phyloP scores from a whole-genome alignment of 306 rosid species.

The Parietaria judaica region DNA sequence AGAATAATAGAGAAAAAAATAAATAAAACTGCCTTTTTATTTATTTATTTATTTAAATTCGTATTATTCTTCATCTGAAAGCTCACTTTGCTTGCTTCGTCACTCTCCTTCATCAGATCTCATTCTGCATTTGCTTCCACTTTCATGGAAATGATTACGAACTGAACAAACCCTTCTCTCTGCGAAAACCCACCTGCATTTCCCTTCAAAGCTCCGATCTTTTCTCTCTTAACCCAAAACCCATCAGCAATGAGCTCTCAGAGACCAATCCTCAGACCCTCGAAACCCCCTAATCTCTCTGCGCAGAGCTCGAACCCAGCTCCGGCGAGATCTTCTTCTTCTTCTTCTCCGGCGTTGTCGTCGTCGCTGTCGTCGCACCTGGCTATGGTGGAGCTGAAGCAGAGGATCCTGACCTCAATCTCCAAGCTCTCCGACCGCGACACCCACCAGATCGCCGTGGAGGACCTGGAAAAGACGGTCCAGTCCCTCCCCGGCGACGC shows the following conservation, averaged over 20 bases:
- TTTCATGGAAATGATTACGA: slow-evolving; percentile 24
- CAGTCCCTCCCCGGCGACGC: slow-evolving; percentile 53
- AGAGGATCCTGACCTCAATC: slow-evolving; percentile 69
- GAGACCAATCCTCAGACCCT: slow-evolving; percentile 41
- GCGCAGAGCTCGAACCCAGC: slow-evolving; percentile 16
- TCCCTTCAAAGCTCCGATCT: not conserved
- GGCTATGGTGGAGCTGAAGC: slow-evolving; percentile 92
- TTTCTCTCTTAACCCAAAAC: not conserved
- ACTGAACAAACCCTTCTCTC: slow-evolving; percentile 23
- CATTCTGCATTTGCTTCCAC: slow-evolving; percentile 12
- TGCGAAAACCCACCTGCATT: slow-evolving; percentile 16
- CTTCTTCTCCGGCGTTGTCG: slow-evolving; percentile 21
- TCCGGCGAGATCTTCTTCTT: slow-evolving; percentile 7
- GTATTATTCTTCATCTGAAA: not conserved
- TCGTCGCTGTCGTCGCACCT: slow-evolving; percentile 62
- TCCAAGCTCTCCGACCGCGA: slow-evolving; percentile 90
- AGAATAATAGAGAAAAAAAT: too few relatives aligned
- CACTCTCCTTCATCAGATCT: slow-evolving; percentile 17
- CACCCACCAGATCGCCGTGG: slow-evolving; percentile 88
- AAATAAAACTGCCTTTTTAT: not conserved
- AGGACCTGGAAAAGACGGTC: slow-evolving; percentile 69
- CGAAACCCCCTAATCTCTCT: slow-evolving; percentile 43
- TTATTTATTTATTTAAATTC: not conserved
- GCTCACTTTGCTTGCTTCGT: not conserved
- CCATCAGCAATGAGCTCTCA: slow-evolving; percentile 40